Evolutionary conservation across 1,139 yeast species (phyloP).

Genomic region (Suhomyces panamericanus): DNA sequence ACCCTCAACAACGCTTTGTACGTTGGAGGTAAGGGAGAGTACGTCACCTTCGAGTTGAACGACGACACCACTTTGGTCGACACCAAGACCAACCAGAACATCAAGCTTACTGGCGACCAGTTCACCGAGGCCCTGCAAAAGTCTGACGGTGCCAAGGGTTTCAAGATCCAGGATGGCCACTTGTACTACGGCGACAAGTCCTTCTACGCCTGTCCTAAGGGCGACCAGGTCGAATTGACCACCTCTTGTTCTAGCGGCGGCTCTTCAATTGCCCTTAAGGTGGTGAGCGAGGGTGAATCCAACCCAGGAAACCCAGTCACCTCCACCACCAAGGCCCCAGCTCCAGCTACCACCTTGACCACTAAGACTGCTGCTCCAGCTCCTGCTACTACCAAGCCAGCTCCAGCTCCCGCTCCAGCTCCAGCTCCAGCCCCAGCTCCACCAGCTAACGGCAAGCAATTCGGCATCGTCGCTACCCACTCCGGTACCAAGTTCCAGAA

Average conservation of each 20-base stretch:
- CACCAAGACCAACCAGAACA: slow-evolving; percentile 17
- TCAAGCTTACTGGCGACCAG: slow-evolving; percentile 17
- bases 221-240: slow-evolving; percentile 14
- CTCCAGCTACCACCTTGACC: not conserved
- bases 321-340: slow-evolving; percentile 4
- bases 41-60: slow-evolving; percentile 16
- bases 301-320: not conserved
- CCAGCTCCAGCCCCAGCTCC: slow-evolving; percentile 7
- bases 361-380: slow-evolving; percentile 7
- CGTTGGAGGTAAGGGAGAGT: slow-evolving; percentile 21
- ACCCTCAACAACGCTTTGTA: slow-evolving; percentile 15
- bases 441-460: slow-evolving; percentile 10
- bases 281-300: slow-evolving; percentile 5
- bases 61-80: slow-evolving; percentile 26
- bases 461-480: slow-evolving; percentile 21
- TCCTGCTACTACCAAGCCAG: slow-evolving; percentile 7
- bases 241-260: slow-evolving; percentile 12
- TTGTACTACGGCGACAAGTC: slow-evolving; percentile 15
- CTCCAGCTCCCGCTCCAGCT: slow-evolving; percentile 3
- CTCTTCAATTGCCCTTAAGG: slow-evolving; percentile 15
- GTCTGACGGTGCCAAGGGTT: slow-evolving; percentile 21
- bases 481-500: slow-evolving; percentile 26
- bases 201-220: slow-evolving; percentile 24
- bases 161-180: slow-evolving; percentile 19
- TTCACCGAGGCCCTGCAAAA: slow-evolving; percentile 18